Percentiles rank a stretch among this genome's conserved stretches.
These are phyloP conservation scores for Colletotrichum musae DNA, from an alignment of 2,329 filamentous ascomycete genomes.

Conservation along the genomic window DNA sequence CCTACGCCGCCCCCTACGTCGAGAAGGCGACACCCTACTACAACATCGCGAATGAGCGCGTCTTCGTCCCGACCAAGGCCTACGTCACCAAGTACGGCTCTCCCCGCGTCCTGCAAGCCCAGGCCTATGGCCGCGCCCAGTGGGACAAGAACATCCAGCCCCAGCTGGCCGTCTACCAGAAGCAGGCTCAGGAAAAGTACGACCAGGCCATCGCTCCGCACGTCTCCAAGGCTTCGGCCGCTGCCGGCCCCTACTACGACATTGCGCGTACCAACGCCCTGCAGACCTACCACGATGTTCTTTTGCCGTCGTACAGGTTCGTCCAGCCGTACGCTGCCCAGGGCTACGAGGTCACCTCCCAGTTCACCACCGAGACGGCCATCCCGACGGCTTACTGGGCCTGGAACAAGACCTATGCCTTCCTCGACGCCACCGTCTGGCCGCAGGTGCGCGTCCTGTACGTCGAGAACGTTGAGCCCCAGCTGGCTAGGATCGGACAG, in stretches of 20 bases:
- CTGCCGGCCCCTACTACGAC: slow-evolving; percentile 80
- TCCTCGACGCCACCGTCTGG: slow-evolving; percentile 84
- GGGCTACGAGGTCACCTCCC: slow-evolving; percentile 76
- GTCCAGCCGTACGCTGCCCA: slow-evolving; percentile 81
- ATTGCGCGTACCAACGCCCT: slow-evolving; percentile 73
- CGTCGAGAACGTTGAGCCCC: slow-evolving; percentile 93
- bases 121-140: slow-evolving; percentile 76
- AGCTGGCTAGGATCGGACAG: slow-evolving; percentile 92
- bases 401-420: slow-evolving; percentile 77
- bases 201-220: slow-evolving; percentile 80
- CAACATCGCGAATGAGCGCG: slow-evolving; percentile 69
- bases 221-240: slow-evolving; percentile 72
- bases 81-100: slow-evolving; percentile 82
- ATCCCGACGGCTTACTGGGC: slow-evolving; percentile 81
- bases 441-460: slow-evolving; percentile 86
- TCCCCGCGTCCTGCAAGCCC: slow-evolving; percentile 78
- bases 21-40: slow-evolving; percentile 84
- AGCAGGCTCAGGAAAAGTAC: slow-evolving; percentile 76
- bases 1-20: slow-evolving; percentile 88
- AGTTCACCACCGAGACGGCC: slow-evolving; percentile 77
- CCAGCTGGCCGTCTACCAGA: slow-evolving; percentile 76
- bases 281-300: slow-evolving; percentile 78
- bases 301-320: slow-evolving; percentile 83
- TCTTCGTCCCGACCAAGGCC: slow-evolving; percentile 78
- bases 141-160: slow-evolving; percentile 88